phyloP scores from a whole-genome alignment of 768 basidiomycete species.

The Tricholoma sp. region DNA sequence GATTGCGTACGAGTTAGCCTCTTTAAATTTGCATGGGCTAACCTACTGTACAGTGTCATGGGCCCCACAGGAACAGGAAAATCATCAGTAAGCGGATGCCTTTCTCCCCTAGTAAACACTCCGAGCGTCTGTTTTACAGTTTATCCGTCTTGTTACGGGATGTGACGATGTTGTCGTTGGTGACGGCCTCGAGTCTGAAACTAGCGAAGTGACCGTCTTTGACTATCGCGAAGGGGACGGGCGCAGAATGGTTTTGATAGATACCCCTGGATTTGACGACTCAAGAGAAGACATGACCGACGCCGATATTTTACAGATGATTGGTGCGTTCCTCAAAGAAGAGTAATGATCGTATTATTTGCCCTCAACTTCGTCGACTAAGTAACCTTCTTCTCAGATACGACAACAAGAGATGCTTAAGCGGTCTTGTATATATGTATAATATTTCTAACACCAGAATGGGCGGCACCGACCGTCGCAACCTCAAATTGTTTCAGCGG shows the following conservation, averaged over 20 bases:
- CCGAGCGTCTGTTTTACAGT: not conserved
- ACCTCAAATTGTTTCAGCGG: not conserved
- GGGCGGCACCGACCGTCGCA: not conserved
- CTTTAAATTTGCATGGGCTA: not conserved
- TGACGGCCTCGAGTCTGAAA: not conserved
- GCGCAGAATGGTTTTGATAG: not conserved
- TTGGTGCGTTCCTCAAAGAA: not conserved
- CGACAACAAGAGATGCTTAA: not conserved
- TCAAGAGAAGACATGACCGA: not conserved
- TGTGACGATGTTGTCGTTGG: not conserved
- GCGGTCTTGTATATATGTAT: not conserved
- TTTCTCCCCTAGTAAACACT: not conserved
- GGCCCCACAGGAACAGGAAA: not conserved
- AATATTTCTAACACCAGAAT: not conserved
- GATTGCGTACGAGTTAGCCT: too few species aligned
- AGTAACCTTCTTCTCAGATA: too few species aligned
- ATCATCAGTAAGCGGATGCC: not conserved
- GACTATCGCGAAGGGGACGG: not conserved
- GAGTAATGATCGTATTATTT: too few species aligned
- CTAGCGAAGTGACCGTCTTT: not conserved
- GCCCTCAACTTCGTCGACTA: too few species aligned
- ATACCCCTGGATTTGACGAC: slow-evolving; percentile 18
- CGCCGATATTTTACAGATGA: slow-evolving; percentile 2
- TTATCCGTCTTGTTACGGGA: not conserved
- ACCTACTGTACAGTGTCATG: not conserved